Evolutionary conservation across 345 rosid genomes (phyloP).

Genomic region (Bruguiera gymnorhiza): DNA sequence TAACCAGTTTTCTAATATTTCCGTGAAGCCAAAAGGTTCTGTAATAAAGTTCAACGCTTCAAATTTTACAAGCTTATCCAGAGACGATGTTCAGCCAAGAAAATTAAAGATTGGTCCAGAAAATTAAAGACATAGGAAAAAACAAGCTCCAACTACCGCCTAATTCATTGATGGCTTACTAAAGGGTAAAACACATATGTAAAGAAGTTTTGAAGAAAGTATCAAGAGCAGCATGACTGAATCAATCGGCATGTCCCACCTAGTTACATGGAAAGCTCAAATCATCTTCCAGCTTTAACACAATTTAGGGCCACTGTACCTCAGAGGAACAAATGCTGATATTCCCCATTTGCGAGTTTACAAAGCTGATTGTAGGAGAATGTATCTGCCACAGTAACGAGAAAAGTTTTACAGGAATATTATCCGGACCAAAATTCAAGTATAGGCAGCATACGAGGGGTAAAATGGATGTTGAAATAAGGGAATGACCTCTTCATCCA

Average conservation of each 20-base stretch:
- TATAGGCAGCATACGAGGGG: too few relatives aligned
- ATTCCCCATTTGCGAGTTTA: constrained; percentile 81
- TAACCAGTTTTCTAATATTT: too few relatives aligned
- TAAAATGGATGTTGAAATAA: too few relatives aligned
- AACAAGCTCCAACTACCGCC: not conserved
- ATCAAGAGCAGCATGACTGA: not conserved
- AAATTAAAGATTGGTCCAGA: too few relatives aligned
- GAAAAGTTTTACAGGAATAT: not conserved
- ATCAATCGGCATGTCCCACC: constrained; percentile 5
- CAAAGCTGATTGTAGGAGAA: constrained; percentile 69
- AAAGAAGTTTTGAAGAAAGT: not conserved
- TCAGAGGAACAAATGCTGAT: constrained; percentile 64
- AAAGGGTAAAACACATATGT: not conserved
- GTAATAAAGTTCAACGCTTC: not conserved
- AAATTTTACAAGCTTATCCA: not conserved
- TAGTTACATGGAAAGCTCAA: constrained; percentile 2
- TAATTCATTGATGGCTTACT: not conserved
- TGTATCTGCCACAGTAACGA: constrained; percentile 44
- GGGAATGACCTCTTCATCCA: too few relatives aligned
- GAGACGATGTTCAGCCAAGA: not conserved
- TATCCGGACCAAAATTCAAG: too few relatives aligned
- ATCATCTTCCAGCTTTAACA: constrained; percentile 5
- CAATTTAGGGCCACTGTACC: not conserved
- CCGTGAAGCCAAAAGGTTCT: not conserved
- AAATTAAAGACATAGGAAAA: not conserved